Base-by-base conservation (phyloP, 2,329 filamentous ascomycete species). In the Neonectria ditissima region DNA sequence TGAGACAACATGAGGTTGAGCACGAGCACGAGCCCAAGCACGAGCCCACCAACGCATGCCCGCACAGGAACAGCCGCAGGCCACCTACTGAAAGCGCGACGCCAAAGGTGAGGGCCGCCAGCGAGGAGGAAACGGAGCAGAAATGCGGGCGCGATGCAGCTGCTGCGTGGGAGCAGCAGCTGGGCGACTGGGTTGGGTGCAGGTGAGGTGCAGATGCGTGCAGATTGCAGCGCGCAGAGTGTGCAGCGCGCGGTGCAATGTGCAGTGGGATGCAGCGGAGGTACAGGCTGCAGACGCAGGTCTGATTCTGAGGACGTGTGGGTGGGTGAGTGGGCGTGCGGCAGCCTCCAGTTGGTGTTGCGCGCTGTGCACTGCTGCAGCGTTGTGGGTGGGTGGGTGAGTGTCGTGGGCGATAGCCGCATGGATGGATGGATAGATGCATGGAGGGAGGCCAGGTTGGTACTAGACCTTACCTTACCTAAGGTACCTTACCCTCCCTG, bases 251-350 rank as follows among this genome's bases (percentile, higher is more conserved):
- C 41, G 52, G 51, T 53, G 51, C 58, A 55, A 54, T 41, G 60
- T 54, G 60, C 26, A 50, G 59, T 58, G 54, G 48, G 53, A 58
- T 63, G 60, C 55, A 54, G 41, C 47, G 53, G 59, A 55, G 59
- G 51, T n/a, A 32, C 28, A 50, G 26, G 45, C 11, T 54, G 59
- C 59, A 55, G 53, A 58, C 53, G 60, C 54, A 58, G 48, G 60
- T 58, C 60, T 63, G 60, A 58, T 63, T 58, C 32, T 48, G 51
- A 37, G 32, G 48, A 18, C 28, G 44, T 54, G 53, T 20, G 44
- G 20, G 22, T 41, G 55, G 32, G 53, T 20, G 44, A 14, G 22
- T 41, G 55, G 32, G 22, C 57, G 59, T 50, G 53, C 13, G 47
- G 39, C 13, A 56, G 30, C 53, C 28, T 56, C 22, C 20, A 26